Conservation (phyloP, 2,329 filamentous ascomycete genomes). For the Cladosporium halotolerans region DNA sequence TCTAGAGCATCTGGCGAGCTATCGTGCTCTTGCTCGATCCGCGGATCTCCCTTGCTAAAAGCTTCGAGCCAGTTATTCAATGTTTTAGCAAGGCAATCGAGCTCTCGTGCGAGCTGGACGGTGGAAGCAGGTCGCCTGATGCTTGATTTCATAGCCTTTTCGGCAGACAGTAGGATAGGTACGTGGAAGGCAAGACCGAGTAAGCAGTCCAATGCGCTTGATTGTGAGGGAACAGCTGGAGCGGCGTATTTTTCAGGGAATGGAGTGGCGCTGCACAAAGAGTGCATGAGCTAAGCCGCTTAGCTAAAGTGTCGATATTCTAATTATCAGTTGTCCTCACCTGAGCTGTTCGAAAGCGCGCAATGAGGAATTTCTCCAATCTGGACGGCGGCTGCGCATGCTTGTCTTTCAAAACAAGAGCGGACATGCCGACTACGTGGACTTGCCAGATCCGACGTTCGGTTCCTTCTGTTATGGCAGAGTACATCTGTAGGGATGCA, state of each 20-base stretch:
- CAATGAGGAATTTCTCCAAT: constrained; percentile 1
- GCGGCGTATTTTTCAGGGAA: constrained; percentile 1
- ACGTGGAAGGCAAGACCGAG: neutral
- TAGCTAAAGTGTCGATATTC: neutral
- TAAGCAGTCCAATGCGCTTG: neutral
- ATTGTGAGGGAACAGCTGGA: neutral
- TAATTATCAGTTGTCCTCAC: neutral
- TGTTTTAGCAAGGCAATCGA: neutral
- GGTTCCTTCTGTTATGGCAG: neutral
- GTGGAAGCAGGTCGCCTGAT: neutral
- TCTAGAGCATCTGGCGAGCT: neutral
- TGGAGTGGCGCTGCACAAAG: neutral
- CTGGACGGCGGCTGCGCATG: neutral
- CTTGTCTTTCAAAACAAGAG: neutral
- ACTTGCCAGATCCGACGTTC: neutral
- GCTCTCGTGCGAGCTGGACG: neutral
- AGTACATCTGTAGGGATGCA: neutral
- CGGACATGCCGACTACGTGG: constrained; percentile 8
- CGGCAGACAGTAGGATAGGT: neutral
- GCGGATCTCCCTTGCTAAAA: neutral
- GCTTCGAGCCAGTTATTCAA: neutral
- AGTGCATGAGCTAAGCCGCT: neutral
- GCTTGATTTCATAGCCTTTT: too few relatives aligned
- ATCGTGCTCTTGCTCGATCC: neutral
- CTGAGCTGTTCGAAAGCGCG: constrained; percentile 2